Evolutionary conservation across 2,329 filamentous ascomycete genomes (phyloP), one percentile per base, ranked within the genome.

Genomic region (Lachnellula occidentalis): DNA sequence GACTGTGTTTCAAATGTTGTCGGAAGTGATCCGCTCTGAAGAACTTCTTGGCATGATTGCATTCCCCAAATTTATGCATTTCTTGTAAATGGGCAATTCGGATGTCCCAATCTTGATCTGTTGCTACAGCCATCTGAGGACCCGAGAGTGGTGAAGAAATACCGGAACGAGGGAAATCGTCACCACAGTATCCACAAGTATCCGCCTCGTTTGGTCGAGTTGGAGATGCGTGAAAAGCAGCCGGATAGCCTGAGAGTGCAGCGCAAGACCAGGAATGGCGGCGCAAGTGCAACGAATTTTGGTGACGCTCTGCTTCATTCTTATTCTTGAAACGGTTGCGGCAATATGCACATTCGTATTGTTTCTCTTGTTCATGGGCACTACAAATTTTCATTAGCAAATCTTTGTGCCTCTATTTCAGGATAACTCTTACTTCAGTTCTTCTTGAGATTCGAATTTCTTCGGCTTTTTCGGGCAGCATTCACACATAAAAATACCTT

Each of bases 291-390:
- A 97, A 81, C 14, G 92, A 96, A 67, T 96, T 97, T 67, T 96
- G 92, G 69, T 97, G 92, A 34, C 94, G 84, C 71, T 97, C 92
- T 2, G 92, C 92, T 74, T 97, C 94, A 66, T 97, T 97, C 74
- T 97, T 97, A 75, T 97, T 97, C 74, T 97, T 97, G 77, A 97
- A 97, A 11, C 92, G 85, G 69, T 96, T 96, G 42, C 88, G 88
- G 71, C 92, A 97, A 70, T 90, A 97, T 27, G 84, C 81, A 71
- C 92, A 97, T 59, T 89, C 89, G 71, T 96, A 97, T 72, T 97
- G 92, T 72, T 97, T 97, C 72, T 97, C 94, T 68, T 90, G 85
- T 72, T 94, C 90, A 70, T 97, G 92, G 45, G 86, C 76, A 60
- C 92, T 96, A 67, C 17, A 51, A 50, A 47, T 48, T 59, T 69